These are phyloP conservation scores for Skeletonema menzelii DNA, from an alignment of 108 stramenopile species.

Conservation along the genomic window DNA sequence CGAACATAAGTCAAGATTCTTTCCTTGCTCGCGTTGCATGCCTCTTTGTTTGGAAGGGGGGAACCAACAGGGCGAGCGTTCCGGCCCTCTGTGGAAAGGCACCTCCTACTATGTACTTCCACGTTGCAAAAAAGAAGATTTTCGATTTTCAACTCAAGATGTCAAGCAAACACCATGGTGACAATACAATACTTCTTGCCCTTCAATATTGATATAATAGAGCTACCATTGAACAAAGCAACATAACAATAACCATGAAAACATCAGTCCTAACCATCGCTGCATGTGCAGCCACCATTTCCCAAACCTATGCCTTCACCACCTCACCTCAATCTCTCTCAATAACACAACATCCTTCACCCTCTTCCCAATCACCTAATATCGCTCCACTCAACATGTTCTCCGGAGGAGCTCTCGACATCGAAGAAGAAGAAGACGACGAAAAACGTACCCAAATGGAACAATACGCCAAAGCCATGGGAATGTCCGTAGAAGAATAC, in stretches of 20 bases:
- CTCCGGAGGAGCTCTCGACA: slow-evolving; percentile 61
- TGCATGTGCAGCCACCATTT: slow-evolving; percentile 29
- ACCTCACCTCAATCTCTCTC: neutral
- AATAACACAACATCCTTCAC: neutral
- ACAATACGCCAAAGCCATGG: slow-evolving; percentile 78
- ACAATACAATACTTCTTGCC: too few species aligned
- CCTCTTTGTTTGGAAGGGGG: too few species aligned
- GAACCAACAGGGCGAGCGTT: too few species aligned
- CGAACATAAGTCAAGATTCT: neutral
- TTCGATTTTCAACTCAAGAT: neutral
- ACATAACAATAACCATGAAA: slow-evolving; percentile 26
- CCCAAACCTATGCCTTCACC: slow-evolving; percentile 28
- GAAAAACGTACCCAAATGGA: slow-evolving; percentile 68
- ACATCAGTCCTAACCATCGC: slow-evolving; percentile 21
- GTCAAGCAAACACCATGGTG: too few species aligned
- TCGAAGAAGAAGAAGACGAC: slow-evolving; percentile 70
- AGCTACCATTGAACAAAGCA: neutral
- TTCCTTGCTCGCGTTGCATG: neutral
- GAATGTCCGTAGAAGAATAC: slow-evolving; percentile 84
- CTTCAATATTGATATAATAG: too few species aligned
- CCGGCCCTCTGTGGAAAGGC: too few species aligned
- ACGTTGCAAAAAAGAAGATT: neutral
- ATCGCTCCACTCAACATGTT: slow-evolving; percentile 71
- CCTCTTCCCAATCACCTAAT: neutral
- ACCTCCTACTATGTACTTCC: neutral